A percentile compares a stretch with the other conserved stretches of the same genome.
phyloP scores from a whole-genome alignment of 31 red algal genomes.

The Endocladia muricata region DNA sequence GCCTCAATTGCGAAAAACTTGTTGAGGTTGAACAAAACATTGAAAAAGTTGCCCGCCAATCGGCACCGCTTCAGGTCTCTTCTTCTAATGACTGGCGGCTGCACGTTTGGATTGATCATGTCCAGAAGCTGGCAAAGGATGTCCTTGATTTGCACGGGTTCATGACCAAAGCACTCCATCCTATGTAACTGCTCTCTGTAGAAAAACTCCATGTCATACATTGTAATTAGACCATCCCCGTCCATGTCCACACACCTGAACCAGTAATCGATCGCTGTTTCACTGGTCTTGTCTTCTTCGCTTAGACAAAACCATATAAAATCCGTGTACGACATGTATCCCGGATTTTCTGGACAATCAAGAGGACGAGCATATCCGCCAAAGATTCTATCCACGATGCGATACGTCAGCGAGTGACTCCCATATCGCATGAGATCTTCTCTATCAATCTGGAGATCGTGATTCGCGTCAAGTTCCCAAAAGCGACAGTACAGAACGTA shows the following conservation, averaged over 20 bases:
- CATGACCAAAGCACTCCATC: conserved; percentile 95
- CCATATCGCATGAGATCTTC: conserved; percentile 95
- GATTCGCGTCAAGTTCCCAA: conserved; percentile 97
- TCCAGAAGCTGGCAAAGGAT: conserved; percentile 97
- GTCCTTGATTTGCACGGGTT: conserved; percentile 82
- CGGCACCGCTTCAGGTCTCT: conserved; percentile 64
- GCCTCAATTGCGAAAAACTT: conserved; percentile 96
- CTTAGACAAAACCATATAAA: conserved; percentile 97
- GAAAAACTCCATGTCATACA: conserved; percentile 96
- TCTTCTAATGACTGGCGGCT: conserved; percentile 68
- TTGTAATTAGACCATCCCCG: conserved; percentile 94
- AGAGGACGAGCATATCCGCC: conserved; percentile 77
- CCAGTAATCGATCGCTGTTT: conserved; percentile 94
- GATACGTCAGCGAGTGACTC: conserved; percentile 82
- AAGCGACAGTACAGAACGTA: conserved; percentile 99
- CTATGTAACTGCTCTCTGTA: conserved; percentile 97
- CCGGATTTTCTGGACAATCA: conserved; percentile 56
- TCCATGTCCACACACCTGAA: conserved; percentile 98
- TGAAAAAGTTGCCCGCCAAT: conserved; percentile 87
- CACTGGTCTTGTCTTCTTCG: conserved; percentile 97
- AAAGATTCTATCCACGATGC: conserved; percentile 97
- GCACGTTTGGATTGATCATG: conserved; percentile 84
- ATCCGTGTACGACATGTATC: conserved; percentile 95
- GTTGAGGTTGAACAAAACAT: conserved; percentile 98
- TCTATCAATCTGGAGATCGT: conserved; percentile 88